These are phyloP conservation scores for Amanita exitialis DNA, from an alignment of 768 basidiomycete species.

Conservation along the genomic window DNA sequence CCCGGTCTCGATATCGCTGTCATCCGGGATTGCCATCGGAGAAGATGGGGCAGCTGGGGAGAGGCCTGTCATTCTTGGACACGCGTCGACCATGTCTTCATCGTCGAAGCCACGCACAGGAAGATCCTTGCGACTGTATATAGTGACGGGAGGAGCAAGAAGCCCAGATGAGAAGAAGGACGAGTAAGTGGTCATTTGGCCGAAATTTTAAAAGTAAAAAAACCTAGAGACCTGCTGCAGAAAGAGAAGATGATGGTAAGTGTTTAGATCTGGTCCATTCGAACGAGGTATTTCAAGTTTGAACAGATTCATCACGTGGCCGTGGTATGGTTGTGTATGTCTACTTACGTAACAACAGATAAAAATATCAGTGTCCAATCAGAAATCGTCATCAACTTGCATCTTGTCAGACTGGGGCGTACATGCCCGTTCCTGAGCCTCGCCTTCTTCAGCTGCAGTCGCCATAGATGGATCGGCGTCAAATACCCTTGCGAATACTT, in stretches of 20 bases:
- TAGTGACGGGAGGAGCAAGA: constrained; percentile 33
- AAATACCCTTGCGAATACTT: too few relatives aligned
- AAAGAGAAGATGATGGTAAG: not conserved
- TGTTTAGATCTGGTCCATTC: not conserved
- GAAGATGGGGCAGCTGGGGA: constrained; percentile 16
- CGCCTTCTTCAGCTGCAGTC: not conserved
- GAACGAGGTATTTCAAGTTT: not conserved
- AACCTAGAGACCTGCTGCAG: not conserved
- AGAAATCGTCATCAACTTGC: not conserved
- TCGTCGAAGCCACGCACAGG: not conserved
- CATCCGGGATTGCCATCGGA: constrained; percentile 16
- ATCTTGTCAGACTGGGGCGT: constrained; percentile 1
- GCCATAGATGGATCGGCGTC: not conserved
- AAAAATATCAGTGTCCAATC: not conserved
- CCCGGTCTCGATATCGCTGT: constrained; percentile 26
- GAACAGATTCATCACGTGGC: not conserved
- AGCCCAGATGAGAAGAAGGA: constrained; percentile 65
- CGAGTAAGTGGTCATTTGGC: constrained; percentile 39
- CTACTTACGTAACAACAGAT: not conserved
- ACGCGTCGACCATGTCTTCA: not conserved
- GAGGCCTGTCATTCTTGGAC: not conserved
- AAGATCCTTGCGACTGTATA: not conserved
- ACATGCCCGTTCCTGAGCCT: not conserved
- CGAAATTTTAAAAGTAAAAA: constrained; percentile 1
- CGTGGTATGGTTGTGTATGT: not conserved